These are phyloP conservation scores for Boletellus ananiceps DNA, from an alignment of 768 basidiomycete genomes.

Conservation along the genomic window DNA sequence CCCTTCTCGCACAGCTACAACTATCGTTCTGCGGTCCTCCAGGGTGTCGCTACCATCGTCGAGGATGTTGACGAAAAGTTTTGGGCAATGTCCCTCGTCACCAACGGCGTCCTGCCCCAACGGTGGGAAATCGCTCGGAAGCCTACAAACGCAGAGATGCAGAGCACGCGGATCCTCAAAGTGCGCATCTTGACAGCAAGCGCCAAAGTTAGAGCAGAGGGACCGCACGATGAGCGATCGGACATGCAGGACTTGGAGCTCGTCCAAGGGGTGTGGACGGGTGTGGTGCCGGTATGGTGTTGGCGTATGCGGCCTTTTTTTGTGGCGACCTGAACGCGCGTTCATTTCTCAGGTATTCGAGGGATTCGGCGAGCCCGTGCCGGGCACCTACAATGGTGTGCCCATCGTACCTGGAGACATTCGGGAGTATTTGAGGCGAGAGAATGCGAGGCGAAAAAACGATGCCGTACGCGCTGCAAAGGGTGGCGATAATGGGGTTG, in stretches of 20 bases:
- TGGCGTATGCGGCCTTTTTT: background rate
- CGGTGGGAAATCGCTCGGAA: slow-evolving; percentile 21
- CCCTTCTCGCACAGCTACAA: slow-evolving; percentile 27
- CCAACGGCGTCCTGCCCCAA: slow-evolving; percentile 19
- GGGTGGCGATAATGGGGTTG: slow-evolving; percentile 33
- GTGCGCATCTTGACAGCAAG: slow-evolving; percentile 20
- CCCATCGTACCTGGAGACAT: slow-evolving; percentile 15
- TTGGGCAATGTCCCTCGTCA: slow-evolving; percentile 22
- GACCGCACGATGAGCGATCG: slow-evolving; percentile 18
- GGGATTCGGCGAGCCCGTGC: slow-evolving; percentile 24
- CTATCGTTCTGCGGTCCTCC: slow-evolving; percentile 23
- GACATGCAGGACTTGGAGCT: slow-evolving; percentile 16
- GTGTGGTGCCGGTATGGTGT: slow-evolving; percentile 20
- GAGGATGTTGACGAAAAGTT: slow-evolving; percentile 19
- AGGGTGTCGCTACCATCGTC: slow-evolving; percentile 16
- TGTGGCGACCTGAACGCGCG: background rate
- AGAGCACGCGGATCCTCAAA: slow-evolving; percentile 22
- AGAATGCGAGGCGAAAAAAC: slow-evolving; percentile 24
- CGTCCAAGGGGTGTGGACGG: slow-evolving; percentile 20
- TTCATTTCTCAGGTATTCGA: slow-evolving; percentile 15
- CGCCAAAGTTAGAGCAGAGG: slow-evolving; percentile 22
- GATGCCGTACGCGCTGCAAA: slow-evolving; percentile 18
- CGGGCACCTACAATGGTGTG: slow-evolving; percentile 18
- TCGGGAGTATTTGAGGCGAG: slow-evolving; percentile 17
- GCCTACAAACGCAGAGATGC: slow-evolving; percentile 20